Evolutionary conservation across 2,329 filamentous ascomycete species (phyloP).

Genomic region (Trichoderma sp.): DNA sequence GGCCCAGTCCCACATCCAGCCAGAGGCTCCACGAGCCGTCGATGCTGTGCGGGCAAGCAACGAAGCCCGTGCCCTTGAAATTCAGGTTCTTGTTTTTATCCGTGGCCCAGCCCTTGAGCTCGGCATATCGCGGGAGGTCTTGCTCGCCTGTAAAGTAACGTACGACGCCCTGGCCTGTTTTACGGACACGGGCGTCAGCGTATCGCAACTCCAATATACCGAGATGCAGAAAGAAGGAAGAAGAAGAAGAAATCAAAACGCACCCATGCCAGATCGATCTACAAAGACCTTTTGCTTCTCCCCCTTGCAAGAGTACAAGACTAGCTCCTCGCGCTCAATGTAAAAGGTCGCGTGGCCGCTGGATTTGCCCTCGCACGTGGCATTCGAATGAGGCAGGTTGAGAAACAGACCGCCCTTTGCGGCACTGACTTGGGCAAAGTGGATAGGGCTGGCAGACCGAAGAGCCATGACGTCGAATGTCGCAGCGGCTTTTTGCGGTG

Average conservation of each 20-base stretch:
- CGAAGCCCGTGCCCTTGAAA: slow-evolving; percentile 47
- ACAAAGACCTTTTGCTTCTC: slow-evolving; percentile 53
- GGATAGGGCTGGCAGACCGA: slow-evolving; percentile 51
- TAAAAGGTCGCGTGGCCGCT: slow-evolving; percentile 52
- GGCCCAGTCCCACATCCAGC: slow-evolving; percentile 35
- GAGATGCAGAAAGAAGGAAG: neutral
- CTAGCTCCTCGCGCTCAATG: slow-evolving; percentile 49
- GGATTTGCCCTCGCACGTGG: slow-evolving; percentile 49
- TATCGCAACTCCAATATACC: neutral
- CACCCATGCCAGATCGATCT: slow-evolving; percentile 62
- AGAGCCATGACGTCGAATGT: slow-evolving; percentile 43
- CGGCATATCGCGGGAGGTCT: slow-evolving; percentile 42
- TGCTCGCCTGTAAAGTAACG: slow-evolving; percentile 52
- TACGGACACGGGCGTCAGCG: neutral
- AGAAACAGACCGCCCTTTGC: slow-evolving; percentile 47
- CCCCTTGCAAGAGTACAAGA: slow-evolving; percentile 47
- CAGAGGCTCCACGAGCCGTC: slow-evolving; percentile 48
- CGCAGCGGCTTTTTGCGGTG: neutral
- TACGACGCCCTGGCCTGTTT: slow-evolving; percentile 53
- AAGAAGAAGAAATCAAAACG: slow-evolving; percentile 24
- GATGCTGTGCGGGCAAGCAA: slow-evolving; percentile 55
- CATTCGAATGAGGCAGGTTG: slow-evolving; percentile 47
- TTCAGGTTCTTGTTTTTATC: slow-evolving; percentile 46
- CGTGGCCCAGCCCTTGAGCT: slow-evolving; percentile 52
- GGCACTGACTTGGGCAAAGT: slow-evolving; percentile 51